A percentile compares a stretch with the other conserved stretches of the same genome.
phyloP scores from a whole-genome alignment of 441 rosid genomes.

The Erodium texanum region DNA sequence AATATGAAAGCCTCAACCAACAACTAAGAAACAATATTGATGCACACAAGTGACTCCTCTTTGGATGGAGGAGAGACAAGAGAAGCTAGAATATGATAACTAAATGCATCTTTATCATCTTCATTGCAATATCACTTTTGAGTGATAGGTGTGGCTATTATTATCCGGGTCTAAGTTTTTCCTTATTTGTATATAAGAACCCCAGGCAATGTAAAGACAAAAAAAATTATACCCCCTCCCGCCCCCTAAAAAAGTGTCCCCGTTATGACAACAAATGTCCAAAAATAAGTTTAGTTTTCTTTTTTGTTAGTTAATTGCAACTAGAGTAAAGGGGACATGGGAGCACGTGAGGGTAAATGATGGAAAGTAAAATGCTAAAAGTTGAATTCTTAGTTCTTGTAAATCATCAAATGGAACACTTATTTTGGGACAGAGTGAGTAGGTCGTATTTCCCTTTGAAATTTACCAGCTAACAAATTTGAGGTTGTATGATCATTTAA shows the following conservation, averaged over 20 bases:
- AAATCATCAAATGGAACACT: not conserved
- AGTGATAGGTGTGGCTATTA: no score
- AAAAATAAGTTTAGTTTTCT: no score
- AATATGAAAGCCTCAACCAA: not conserved
- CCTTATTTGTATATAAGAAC: no score
- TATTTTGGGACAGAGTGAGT: not conserved
- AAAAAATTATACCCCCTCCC: no score
- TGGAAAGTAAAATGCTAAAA: not conserved
- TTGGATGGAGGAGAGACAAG: not conserved
- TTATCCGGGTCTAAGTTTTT: no score
- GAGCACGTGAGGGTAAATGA: not conserved
- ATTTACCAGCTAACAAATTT: not conserved
- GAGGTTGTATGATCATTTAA: not conserved
- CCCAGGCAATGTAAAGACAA: no score
- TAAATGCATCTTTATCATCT: not conserved
- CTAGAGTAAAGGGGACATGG: not conserved
- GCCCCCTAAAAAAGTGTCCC: no score
- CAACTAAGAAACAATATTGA: not conserved
- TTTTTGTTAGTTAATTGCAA: not conserved
- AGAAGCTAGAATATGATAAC: not conserved
- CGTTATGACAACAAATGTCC: no score
- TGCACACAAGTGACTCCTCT: not conserved
- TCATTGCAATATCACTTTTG: not conserved
- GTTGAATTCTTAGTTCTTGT: not conserved
- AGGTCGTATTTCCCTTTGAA: not conserved